Percentiles rank a stretch among this genome's conserved stretches.
phyloP scores from a whole-genome alignment of 352 stramenopile genomes.

The Phytophthora aleatoria region DNA sequence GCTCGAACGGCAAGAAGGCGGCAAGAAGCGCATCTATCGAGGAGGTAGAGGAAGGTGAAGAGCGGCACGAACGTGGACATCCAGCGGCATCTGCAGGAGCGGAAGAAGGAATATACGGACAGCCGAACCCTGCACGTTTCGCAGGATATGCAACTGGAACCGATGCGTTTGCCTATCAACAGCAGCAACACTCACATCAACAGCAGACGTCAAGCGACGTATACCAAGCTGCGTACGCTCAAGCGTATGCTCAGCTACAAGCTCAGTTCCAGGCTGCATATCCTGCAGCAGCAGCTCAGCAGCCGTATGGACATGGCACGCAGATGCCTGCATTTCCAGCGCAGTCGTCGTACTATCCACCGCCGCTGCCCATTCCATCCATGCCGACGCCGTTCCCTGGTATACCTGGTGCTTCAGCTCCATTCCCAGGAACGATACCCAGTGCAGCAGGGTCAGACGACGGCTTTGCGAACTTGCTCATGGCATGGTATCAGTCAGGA shows the following conservation, averaged over 20 bases:
- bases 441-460: conserved; percentile 41
- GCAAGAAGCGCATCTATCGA: conserved; percentile 30
- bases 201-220: conserved; percentile 41
- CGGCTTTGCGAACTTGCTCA: conserved; percentile 69
- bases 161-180: conserved; percentile 16
- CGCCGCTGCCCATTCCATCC: conserved; percentile 24
- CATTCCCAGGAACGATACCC: conserved; percentile 21
- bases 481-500: conserved; percentile 87
- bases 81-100: conserved; percentile 1
- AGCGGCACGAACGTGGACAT: conserved; percentile 7
- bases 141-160: conserved; percentile 13
- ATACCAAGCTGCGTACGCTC: conserved; percentile 70
- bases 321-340: conserved; percentile 21
- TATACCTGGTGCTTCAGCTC: conserved; percentile 25
- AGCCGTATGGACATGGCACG: conserved; percentile 18
- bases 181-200: conserved; percentile 16
- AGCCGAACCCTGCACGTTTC: conserved; percentile 17
- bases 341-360: conserved; percentile 37
- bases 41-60: conserved; percentile 19
- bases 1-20: conserved; percentile 25
- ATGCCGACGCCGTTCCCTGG: conserved; percentile 34
- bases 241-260: conserved; percentile 72
- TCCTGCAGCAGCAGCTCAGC: conserved; percentile 28
- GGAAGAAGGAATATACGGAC: conserved; percentile 13
- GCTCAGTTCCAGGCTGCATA: conserved; percentile 53